Percentiles rank a stretch among this genome's conserved stretches.
These are phyloP conservation scores for Leccinum barrowsii DNA, from an alignment of 768 basidiomycete genomes.

Conservation along the genomic window DNA sequence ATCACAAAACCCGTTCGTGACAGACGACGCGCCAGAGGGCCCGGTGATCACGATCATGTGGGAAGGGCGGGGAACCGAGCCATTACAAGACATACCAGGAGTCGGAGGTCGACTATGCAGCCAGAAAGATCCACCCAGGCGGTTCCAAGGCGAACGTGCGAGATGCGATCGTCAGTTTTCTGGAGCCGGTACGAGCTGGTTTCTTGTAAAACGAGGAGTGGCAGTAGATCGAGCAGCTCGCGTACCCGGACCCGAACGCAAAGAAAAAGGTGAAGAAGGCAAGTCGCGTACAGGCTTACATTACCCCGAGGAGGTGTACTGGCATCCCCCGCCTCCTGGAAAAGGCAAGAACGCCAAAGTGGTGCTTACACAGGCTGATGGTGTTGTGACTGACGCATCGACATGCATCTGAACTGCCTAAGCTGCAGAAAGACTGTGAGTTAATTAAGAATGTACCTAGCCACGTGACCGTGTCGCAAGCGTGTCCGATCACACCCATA, in stretches of 20 bases:
- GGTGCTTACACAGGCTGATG: neutral
- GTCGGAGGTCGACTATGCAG: slow-evolving; percentile 70
- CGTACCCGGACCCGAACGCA: slow-evolving; percentile 78
- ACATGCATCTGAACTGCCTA: too few relatives aligned
- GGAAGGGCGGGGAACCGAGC: slow-evolving; percentile 66
- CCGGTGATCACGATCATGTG: slow-evolving; percentile 78
- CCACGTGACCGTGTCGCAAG: too few relatives aligned
- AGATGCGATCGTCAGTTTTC: slow-evolving; percentile 65
- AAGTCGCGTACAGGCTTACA: neutral
- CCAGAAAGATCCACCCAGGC: slow-evolving; percentile 78
- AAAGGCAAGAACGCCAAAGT: slow-evolving; percentile 55
- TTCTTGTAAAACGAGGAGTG: slow-evolving; percentile 80
- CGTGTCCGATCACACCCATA: too few relatives aligned
- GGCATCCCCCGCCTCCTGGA: slow-evolving; percentile 74
- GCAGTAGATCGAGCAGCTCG: slow-evolving; percentile 69
- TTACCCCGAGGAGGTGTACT: slow-evolving; percentile 58
- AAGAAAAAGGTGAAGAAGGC: slow-evolving; percentile 31
- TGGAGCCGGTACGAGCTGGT: slow-evolving; percentile 77
- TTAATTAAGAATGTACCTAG: too few relatives aligned
- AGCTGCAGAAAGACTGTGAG: too few relatives aligned
- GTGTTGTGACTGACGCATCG: too few relatives aligned
- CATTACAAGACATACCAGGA: slow-evolving; percentile 70
- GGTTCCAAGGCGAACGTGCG: slow-evolving; percentile 83
- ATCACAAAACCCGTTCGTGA: slow-evolving; percentile 60
- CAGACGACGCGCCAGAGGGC: slow-evolving; percentile 69